Evolutionary conservation across 2,329 filamentous ascomycete species (phyloP).

Genomic region (Colletotrichum plurivorum): DNA sequence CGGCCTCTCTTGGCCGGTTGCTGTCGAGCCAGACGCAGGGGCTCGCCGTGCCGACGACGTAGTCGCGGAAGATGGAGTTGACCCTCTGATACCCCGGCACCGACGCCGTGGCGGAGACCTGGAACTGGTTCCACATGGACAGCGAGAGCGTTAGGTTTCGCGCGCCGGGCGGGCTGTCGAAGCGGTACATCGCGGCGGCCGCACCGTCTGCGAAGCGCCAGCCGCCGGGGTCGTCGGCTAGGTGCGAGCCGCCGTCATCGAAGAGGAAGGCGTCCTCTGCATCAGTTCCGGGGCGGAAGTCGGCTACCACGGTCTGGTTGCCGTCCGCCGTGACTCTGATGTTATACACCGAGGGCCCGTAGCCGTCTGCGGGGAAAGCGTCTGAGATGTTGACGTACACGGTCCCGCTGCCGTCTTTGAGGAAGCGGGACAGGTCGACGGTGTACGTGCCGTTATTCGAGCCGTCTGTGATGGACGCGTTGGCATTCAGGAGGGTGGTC

Average conservation of each 20-base stretch:
- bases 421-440: background rate
- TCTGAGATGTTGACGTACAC: slow-evolving; percentile 20
- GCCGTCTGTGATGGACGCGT: slow-evolving; percentile 12
- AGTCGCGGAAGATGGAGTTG: slow-evolving; percentile 26
- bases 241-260: slow-evolving; percentile 17
- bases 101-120: slow-evolving; percentile 4
- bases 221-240: slow-evolving; percentile 24
- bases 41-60: slow-evolving; percentile 10
- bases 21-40: slow-evolving; percentile 26
- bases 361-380: slow-evolving; percentile 19
- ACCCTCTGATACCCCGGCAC: background rate
- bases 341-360: slow-evolving; percentile 6
- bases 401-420: background rate
- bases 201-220: slow-evolving; percentile 26
- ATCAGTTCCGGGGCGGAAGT: slow-evolving; percentile 14
- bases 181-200: slow-evolving; percentile 19
- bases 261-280: slow-evolving; percentile 16
- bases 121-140: slow-evolving; percentile 27
- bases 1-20: slow-evolving; percentile 16
- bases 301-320: slow-evolving; percentile 20
- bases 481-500: slow-evolving; percentile 7
- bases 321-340: background rate
- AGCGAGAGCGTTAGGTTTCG: background rate
- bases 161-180: background rate
- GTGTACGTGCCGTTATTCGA: slow-evolving; percentile 24